These are phyloP conservation scores for Buddleja alternifolia DNA, from an alignment of 257 asterid genomes.

Conservation along the genomic window DNA sequence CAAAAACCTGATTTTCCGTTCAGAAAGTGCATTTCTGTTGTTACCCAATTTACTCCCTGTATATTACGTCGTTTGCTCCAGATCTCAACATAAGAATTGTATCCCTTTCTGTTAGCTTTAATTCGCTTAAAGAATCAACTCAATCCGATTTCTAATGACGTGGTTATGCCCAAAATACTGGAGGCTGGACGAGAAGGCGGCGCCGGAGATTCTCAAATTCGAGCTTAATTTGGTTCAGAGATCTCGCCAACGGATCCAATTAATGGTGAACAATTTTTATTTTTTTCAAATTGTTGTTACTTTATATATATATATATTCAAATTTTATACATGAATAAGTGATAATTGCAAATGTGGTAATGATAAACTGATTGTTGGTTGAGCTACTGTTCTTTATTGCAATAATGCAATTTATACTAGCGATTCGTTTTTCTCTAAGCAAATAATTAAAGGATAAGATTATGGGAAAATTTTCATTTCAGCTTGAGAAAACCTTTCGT, in stretches of 20 bases:
- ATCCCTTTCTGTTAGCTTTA: too few species aligned
- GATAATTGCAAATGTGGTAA: slow-evolving; percentile 11
- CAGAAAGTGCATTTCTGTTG: too few species aligned
- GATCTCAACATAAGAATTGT: too few species aligned
- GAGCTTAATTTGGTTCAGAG: slow-evolving; percentile 64
- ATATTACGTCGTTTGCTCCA: too few species aligned
- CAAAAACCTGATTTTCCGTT: too few species aligned
- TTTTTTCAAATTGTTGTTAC: neutral
- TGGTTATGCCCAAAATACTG: too few species aligned
- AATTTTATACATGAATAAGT: slow-evolving; percentile 2
- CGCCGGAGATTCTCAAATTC: slow-evolving; percentile 82
- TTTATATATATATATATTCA: too few species aligned
- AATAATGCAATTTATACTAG: neutral
- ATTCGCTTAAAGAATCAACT: too few species aligned
- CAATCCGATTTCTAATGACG: too few species aligned
- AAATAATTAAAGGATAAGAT: neutral
- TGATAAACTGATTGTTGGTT: neutral
- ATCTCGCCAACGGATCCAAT: slow-evolving; percentile 70
- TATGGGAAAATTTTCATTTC: too few species aligned
- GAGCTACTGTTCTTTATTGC: neutral
- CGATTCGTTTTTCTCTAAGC: neutral
- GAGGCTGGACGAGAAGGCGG: slow-evolving; percentile 95
- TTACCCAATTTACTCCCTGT: too few species aligned
- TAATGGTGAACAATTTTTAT: slow-evolving; percentile 56
- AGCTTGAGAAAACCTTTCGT: neutral